Evolutionary conservation across 495 filamentous ascomycete species (phyloP).

Genomic region (Tuber calosporum): DNA sequence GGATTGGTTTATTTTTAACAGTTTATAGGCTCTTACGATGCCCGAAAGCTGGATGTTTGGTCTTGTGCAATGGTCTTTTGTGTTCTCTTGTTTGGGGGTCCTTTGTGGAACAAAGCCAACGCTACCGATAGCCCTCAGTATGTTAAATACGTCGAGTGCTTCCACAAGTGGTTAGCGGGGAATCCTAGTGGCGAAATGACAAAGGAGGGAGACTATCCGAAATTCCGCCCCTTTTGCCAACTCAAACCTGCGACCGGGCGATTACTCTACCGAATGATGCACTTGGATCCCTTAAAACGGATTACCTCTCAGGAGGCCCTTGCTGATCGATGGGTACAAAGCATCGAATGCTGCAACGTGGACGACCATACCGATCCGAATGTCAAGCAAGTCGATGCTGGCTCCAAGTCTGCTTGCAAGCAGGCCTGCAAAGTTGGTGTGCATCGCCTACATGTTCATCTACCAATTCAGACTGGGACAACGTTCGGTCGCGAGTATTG

Average conservation of each 20-base stretch:
- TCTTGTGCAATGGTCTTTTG: conserved; percentile 67
- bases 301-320: conserved; percentile 57
- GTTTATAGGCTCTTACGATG: conserved; percentile 58
- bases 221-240: conserved; percentile 45
- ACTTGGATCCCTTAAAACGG: conserved; percentile 61
- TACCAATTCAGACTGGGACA: conserved; percentile 27
- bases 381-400: conserved; percentile 35
- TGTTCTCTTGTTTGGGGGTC: conserved; percentile 57
- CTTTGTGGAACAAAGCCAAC: conserved; percentile 58
- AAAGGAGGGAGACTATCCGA: conserved; percentile 52
- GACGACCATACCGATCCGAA: conserved; percentile 53
- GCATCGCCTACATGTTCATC: conserved; percentile 38
- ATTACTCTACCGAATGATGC: conserved; percentile 66
- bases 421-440: conserved; percentile 41
- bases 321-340: conserved; percentile 57
- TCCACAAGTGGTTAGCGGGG: conserved; percentile 54
- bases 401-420: conserved; percentile 33
- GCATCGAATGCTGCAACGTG: conserved; percentile 63
- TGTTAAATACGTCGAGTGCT: conserved; percentile 54
- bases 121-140: conserved; percentile 49
- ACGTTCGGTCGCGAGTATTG: conserved; percentile 36
- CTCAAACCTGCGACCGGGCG: conserved; percentile 53
- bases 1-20: conserved; percentile 17
- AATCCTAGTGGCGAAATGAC: conserved; percentile 48
- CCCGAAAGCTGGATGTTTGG: conserved; percentile 70